Base-by-base conservation (phyloP, 306 rosid genomes). In the Vigna radiata region DNA sequence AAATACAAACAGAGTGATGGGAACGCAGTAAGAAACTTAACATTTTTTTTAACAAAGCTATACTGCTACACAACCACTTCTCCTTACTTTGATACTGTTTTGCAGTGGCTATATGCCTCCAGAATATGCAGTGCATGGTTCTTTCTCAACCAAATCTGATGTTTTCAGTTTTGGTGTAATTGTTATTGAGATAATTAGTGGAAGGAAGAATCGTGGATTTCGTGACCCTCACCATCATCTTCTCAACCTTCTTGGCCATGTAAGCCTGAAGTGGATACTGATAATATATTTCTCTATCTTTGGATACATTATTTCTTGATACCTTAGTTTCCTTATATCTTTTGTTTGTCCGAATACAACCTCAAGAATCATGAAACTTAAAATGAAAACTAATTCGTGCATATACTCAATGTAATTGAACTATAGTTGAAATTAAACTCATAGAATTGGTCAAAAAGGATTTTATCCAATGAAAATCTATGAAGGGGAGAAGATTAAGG, bases 211-310 rank as follows among this genome's bases (percentile, higher is more conserved):
- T 48, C 50, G 62, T 2, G 31, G 31, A 13, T 75, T 62, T 33
- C 53, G 1, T 61, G 71, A 75, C 50, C 70, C 60, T 47, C 37
- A 11, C 17, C 39, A 18, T 27, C 62, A 75, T 33, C 59, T 29
- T 12, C 79, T 75, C 62, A 75, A 75, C 31, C 79, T 61, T 75
- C 61, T 75, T 11, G 71, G 71, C 16, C 79, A 61, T 62, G 79
- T 69, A 69, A 48, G 46, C 16, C 1, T 48, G 4, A 68, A 23
- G 4, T 14, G 41, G 10, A n/a, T n/a, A n/a, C n/a, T n/a, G n/a
- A n/a, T n/a, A n/a, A n/a, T n/a, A n/a, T n/a, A n/a, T n/a, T n/a
- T n/a, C n/a, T n/a, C n/a, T n/a, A n/a, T n/a, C n/a, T n/a, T n/a
- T n/a, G n/a, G n/a, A n/a, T n/a, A n/a, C n/a, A n/a, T n/a, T n/a